Conservation (phyloP, 768 basidiomycete species). For the Hemileccinum impolitum region DNA sequence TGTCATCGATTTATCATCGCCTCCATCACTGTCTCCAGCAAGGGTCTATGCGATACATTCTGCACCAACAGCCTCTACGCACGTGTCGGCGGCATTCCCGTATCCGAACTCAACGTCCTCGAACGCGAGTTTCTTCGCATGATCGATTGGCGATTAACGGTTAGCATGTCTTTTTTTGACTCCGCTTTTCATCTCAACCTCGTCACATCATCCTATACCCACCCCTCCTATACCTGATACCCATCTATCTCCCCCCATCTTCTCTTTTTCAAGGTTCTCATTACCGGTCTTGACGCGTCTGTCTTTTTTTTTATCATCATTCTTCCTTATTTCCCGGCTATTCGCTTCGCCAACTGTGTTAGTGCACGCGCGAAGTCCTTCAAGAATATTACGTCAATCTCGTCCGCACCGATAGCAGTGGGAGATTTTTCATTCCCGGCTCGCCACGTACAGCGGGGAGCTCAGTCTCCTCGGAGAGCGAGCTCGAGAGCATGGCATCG, state of each 20-base stretch:
- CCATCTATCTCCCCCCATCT: background rate
- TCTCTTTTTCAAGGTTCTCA: background rate
- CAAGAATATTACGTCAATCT: constrained; percentile 95
- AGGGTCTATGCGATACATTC: constrained; percentile 93
- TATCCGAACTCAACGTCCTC: constrained; percentile 88
- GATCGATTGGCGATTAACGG: constrained; percentile 94
- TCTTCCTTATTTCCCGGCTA: background rate
- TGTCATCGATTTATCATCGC: constrained; percentile 98
- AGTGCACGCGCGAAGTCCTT: constrained; percentile 89
- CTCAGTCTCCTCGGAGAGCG: constrained; percentile 46
- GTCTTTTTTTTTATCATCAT: constrained; percentile 7
- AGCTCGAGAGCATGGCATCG: constrained; percentile 50
- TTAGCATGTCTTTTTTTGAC: constrained; percentile 48
- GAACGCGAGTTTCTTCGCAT: constrained; percentile 90
- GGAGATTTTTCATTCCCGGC: constrained; percentile 52
- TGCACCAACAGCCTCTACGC: constrained; percentile 95
- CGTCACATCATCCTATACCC: constrained; percentile 3
- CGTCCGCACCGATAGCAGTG: constrained; percentile 75
- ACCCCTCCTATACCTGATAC: constrained; percentile 10
- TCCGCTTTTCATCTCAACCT: constrained; percentile 5
- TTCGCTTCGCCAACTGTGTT: constrained; percentile 6
- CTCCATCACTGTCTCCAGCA: constrained; percentile 87
- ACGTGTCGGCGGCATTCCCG: constrained; percentile 91
- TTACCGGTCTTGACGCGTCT: constrained; percentile 20
- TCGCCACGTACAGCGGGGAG: constrained; percentile 41